phyloP scores from a whole-genome alignment of 139 green algal species.

The Coccomyxa sp. region DNA sequence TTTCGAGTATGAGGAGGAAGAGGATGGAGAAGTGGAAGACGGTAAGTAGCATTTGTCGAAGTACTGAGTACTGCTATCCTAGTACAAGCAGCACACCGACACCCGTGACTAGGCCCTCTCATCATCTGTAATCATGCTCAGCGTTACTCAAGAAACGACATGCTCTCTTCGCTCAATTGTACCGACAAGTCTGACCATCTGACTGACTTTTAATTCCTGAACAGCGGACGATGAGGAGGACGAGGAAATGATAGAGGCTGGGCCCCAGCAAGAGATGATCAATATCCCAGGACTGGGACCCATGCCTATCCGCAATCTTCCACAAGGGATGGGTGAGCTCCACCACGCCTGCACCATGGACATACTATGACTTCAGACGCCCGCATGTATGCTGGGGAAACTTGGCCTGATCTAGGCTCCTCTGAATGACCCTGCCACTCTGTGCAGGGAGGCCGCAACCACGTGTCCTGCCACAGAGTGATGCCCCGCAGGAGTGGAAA shows the following conservation, averaged over 20 bases:
- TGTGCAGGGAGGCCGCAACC: background rate
- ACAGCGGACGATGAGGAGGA: too few species aligned
- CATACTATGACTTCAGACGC: background rate
- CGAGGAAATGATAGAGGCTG: too few species aligned
- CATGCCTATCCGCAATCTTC: background rate
- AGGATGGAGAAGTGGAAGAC: slow-evolving; percentile 12
- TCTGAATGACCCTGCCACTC: background rate
- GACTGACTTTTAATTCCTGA: background rate
- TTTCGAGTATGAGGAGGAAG: slow-evolving; percentile 14
- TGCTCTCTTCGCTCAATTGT: background rate
- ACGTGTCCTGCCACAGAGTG: background rate
- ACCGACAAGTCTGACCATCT: background rate
- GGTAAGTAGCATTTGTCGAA: background rate
- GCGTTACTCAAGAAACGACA: background rate
- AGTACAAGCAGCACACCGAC: background rate
- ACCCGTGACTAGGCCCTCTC: background rate
- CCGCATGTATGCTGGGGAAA: too few species aligned
- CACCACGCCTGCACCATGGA: background rate
- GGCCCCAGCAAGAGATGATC: too few species aligned
- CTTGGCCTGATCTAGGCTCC: too few species aligned
- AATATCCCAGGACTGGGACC: too few species aligned
- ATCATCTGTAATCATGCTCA: background rate
- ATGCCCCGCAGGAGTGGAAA: slow-evolving; percentile 3
- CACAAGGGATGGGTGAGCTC: background rate
- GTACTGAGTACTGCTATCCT: background rate